Base-by-base conservation (phyloP, 306 rosid species). In the Rubus parviflorus region DNA sequence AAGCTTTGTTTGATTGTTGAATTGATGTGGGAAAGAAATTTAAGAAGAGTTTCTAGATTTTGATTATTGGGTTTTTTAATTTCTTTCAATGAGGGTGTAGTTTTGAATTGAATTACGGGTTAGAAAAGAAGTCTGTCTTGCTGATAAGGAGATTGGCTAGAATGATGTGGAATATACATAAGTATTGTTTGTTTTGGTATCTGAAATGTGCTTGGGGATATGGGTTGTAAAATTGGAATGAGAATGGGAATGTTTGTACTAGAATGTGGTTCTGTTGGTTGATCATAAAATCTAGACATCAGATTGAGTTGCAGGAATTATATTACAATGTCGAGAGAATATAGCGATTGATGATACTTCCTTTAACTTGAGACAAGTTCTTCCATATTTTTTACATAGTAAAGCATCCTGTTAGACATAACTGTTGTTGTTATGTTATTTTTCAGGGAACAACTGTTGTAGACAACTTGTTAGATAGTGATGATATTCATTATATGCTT, bases 401-500 rank as follows among this genome's bases (percentile, higher is more conserved):
- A 75, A 38, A 43, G 47, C 23, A 35, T 58, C 37, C 5, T 57
- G 37, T 66, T 79, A 23, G 45, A 64, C 23, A 22, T 68, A 72
- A 72, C 10, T 64, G 4, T 64, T 67, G 15, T 47, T 45, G 80
- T 70, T 42, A 19, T 40, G 41, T 73, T 79, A 64, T 71, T 68
- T 37, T 86, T 73, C 79, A 96, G 99, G 99, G 99, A 84, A 91
- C 92, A 67, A 96, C 99, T 73, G 93, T 96, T 70, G 94, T 96
- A 42, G 99, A 96, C 88, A 96, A 96, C 83, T 87, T 96, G 90
- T 79, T 96, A 68, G 79, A 86, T 54, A 96, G 99, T 62, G 99
- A 96, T 74, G 99, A 96, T 82, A 73, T 96, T 80, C 96, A 88
- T 87, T 96, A 91, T 82, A 96, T 96, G 99, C 92, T 96, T 72